These are phyloP conservation scores for Physcomitrium patens DNA, from an alignment of 225 moss, liverwort and hornwort genomes.

Conservation along the genomic window DNA sequence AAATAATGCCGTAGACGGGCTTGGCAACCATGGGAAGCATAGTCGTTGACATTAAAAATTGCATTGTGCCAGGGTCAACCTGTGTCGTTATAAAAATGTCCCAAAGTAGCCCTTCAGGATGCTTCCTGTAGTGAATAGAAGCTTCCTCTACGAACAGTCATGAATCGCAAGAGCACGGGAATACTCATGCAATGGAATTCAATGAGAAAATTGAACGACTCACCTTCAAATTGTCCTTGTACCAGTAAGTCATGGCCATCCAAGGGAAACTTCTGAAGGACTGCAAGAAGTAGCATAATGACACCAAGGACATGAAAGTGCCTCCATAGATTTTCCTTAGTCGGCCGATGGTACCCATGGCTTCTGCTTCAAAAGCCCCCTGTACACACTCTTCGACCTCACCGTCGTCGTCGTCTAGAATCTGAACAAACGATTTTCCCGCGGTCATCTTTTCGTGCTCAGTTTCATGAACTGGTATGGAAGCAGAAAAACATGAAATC, in stretches of 20 bases:
- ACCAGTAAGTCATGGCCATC: conserved; percentile 75
- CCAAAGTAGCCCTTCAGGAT: neutral
- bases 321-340: conserved; percentile 52
- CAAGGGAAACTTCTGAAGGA: conserved; percentile 82
- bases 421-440: conserved; percentile 23
- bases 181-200: too few species aligned
- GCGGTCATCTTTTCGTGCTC: neutral
- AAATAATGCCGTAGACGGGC: conserved; percentile 76
- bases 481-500: neutral
- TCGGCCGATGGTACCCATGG: conserved; percentile 44
- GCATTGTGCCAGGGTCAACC: conserved; percentile 80
- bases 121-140: too few species aligned
- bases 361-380: conserved; percentile 5
- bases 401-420: neutral
- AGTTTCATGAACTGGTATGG: neutral
- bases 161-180: too few species aligned
- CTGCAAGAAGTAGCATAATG: conserved; percentile 63
- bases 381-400: neutral
- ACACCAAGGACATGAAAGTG: conserved; percentile 60
- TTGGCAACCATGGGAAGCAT: conserved; percentile 80
- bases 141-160: too few species aligned
- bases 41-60: conserved; percentile 76
- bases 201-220: neutral
- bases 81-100: conserved; percentile 2
- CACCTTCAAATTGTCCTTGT: conserved; percentile 69